phyloP scores from a whole-genome alignment of 1,139 yeast species.

The Protomyces inundatus region DNA sequence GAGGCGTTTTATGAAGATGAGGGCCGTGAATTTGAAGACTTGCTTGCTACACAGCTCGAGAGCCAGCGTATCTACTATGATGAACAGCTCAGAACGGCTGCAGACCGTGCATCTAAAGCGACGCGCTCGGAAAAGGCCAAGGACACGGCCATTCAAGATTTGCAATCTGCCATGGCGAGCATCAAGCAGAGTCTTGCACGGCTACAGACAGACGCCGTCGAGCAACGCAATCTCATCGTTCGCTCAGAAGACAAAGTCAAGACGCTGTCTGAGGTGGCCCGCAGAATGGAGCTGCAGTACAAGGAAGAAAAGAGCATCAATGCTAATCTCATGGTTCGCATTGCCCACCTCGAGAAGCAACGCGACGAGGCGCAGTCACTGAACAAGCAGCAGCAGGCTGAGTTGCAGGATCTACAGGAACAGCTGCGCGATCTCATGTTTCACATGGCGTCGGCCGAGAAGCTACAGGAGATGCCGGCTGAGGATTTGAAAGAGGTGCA shows the following conservation, averaged over 20 bases:
- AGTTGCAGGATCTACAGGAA: conserved; percentile 34
- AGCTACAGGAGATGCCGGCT: background rate
- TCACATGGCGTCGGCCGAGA: conserved; percentile 1
- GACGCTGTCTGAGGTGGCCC: conserved; percentile 37
- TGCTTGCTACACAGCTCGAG: conserved; percentile 73
- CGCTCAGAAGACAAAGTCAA: conserved; percentile 34
- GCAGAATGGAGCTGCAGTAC: conserved; percentile 38
- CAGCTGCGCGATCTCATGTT: conserved; percentile 46
- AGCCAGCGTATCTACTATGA: conserved; percentile 88
- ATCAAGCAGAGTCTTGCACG: conserved; percentile 32
- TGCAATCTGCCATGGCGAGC: background rate
- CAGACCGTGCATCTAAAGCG: conserved; percentile 38
- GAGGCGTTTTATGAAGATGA: conserved; percentile 42
- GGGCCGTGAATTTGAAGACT: conserved; percentile 73
- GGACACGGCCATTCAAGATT: conserved; percentile 37
- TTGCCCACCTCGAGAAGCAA: conserved; percentile 47
- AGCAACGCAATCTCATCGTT: conserved; percentile 30
- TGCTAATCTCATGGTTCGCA: conserved; percentile 53
- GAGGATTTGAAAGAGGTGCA: background rate
- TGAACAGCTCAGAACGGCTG: conserved; percentile 48
- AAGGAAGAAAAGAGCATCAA: conserved; percentile 52
- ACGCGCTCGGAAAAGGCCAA: conserved; percentile 42
- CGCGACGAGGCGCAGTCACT: background rate
- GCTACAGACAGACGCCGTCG: conserved; percentile 20
- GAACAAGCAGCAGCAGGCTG: conserved; percentile 44